phyloP scores from a whole-genome alignment of 176 grass and related monocot species.

The Avena eriantha region DNA sequence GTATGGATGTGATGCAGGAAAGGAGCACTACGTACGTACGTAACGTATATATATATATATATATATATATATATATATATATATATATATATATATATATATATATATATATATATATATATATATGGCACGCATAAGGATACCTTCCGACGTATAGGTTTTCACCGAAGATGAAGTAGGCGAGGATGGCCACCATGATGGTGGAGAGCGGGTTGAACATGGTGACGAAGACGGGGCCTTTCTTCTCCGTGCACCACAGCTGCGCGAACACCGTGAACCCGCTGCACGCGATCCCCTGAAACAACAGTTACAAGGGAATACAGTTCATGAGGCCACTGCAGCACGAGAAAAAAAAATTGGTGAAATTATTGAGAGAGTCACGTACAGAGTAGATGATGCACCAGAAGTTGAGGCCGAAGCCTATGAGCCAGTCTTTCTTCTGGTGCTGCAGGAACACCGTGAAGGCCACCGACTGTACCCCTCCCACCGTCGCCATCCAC shows the following conservation, averaged over 20 bases:
- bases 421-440: slow-evolving; percentile 61
- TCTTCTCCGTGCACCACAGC: slow-evolving; percentile 85
- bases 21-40: no score
- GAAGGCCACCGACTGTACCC: slow-evolving; percentile 68
- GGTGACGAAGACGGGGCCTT: slow-evolving; percentile 93
- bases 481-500: slow-evolving; percentile 84
- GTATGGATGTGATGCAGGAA: background rate
- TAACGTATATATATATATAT: no score
- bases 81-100: no score
- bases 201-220: slow-evolving; percentile 88
- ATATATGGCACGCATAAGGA: background rate
- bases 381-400: slow-evolving; percentile 66
- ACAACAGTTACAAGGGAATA: background rate
- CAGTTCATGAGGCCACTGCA: background rate
- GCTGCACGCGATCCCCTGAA: slow-evolving; percentile 74
- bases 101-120: no score
- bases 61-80: no score
- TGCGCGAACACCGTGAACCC: slow-evolving; percentile 85
- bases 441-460: slow-evolving; percentile 54
- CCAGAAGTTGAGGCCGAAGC: slow-evolving; percentile 86
- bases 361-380: background rate
- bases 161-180: slow-evolving; percentile 87
- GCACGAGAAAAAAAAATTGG: no score
- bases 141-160: slow-evolving; percentile 76
- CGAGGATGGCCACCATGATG: slow-evolving; percentile 74